Conservation (phyloP, 352 stramenopile species). For the Phytophthora quininea region DNA sequence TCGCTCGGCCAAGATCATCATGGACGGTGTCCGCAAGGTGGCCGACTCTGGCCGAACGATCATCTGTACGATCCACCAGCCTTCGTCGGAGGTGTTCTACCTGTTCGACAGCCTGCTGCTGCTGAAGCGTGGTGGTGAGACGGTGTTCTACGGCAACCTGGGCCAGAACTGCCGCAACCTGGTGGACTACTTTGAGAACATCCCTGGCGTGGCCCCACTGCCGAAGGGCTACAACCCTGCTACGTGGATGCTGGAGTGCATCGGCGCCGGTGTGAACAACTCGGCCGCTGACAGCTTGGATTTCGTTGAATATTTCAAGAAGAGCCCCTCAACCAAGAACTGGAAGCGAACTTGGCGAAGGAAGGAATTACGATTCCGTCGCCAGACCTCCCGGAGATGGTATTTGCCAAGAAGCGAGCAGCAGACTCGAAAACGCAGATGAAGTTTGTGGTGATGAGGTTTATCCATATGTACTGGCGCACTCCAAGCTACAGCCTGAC, state of each 20-base stretch:
- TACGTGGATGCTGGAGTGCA: constrained; percentile 38
- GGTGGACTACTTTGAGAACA: constrained; percentile 43
- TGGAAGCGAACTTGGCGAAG: constrained; percentile 26
- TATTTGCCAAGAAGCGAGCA: constrained; percentile 35
- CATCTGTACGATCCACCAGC: constrained; percentile 91
- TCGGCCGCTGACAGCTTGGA: constrained; percentile 10
- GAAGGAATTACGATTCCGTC: constrained; percentile 29
- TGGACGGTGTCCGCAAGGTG: constrained; percentile 9
- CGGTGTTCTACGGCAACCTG: constrained; percentile 48
- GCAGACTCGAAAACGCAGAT: constrained; percentile 29
- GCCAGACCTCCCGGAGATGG: constrained; percentile 18
- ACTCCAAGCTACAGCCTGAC: constrained; percentile 78
- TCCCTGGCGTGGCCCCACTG: constrained; percentile 20
- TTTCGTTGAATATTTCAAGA: constrained; percentile 30
- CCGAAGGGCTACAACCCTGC: constrained; percentile 50
- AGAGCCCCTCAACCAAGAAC: constrained; percentile 7
- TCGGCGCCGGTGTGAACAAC: constrained; percentile 50
- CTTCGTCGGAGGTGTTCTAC: constrained; percentile 74
- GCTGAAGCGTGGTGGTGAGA: constrained; percentile 45
- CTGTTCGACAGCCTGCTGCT: constrained; percentile 81
- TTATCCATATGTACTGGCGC: constrained; percentile 45
- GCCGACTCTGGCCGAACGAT: constrained; percentile 72
- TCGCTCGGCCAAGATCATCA: neutral
- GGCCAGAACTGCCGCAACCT: constrained; percentile 32
- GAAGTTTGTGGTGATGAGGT: constrained; percentile 31